Base-by-base conservation (phyloP, 805 yeast genomes). In the Blastobotrys americana region DNA sequence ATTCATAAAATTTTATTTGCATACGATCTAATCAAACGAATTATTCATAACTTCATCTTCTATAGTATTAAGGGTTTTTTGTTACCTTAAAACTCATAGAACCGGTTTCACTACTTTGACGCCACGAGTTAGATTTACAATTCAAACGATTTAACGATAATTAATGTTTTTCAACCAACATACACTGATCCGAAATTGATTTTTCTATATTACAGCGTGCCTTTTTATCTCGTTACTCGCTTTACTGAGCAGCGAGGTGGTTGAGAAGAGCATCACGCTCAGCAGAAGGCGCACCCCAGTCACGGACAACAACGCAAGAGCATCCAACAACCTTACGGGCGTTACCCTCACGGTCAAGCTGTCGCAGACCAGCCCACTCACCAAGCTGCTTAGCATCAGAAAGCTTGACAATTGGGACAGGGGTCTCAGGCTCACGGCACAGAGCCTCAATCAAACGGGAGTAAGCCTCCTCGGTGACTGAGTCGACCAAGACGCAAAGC, bases 301-400 rank as follows among this genome's bases (percentile, higher is more conserved):
- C 83, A 82, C 85, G 89, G 81, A 93, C 86, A 66, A 93, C 98
- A 70, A 90, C 97, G 76, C 95, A 90, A 65, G 97, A 89, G 75
- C 96, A 95, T 77, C 98, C 98, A 72, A 93, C 98, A 66, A 93
- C 97, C 87, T 93, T 93, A 82, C 97, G 88, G 77, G 97, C 96
- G 80, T 90, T 88, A 78, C 98, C 99, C 67, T 93, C 97, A 78
- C 96, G 87, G 94, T 93, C 97, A 67, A 90, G 82, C 77, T 88
- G 87, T 80, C 96, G 93, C 64, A 93, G 80, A 84, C 98, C 98
- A 68, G 97, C 97, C 98, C 98, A 93, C 81, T 93, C 97, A 82
- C 99, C 99, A 71, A 93, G 82, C 79, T 87, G 85, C 84, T 93
- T 93, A 70, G 97, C 96, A 71, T 93, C 98, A 65, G 97, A 85